These are phyloP conservation scores for Linnemannia zychae DNA, from an alignment of 192 early-diverging fungal species.

Conservation along the genomic window DNA sequence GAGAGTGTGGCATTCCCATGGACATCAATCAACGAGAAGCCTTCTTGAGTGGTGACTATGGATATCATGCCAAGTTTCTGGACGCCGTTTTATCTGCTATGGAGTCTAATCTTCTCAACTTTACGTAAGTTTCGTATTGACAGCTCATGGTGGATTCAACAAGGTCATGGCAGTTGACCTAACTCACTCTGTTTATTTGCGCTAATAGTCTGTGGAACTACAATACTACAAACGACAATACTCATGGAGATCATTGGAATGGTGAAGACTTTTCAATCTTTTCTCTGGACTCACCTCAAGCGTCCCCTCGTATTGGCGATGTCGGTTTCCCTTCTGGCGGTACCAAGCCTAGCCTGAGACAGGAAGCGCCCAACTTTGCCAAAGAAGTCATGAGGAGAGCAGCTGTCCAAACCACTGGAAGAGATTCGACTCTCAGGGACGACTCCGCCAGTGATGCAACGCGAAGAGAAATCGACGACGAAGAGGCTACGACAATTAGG, in stretches of 20 bases:
- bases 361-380: conserved; percentile 51
- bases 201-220: conserved; percentile 82
- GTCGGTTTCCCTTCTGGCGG: background rate
- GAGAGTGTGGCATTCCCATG: conserved; percentile 90
- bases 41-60: conserved; percentile 80
- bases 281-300: conserved; percentile 57
- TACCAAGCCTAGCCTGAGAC: conserved; percentile 22
- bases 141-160: background rate
- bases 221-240: conserved; percentile 84
- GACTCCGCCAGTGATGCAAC: conserved; percentile 13
- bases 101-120: conserved; percentile 82
- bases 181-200: background rate
- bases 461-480: background rate
- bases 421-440: background rate
- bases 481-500: conserved; percentile 7
- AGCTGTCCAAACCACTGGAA: conserved; percentile 21
- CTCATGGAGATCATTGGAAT: conserved; percentile 87
- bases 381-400: conserved; percentile 47
- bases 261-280: conserved; percentile 88
- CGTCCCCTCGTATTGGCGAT: background rate
- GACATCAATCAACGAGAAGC: conserved; percentile 84
- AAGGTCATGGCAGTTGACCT: background rate
- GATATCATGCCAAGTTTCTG: conserved; percentile 79
- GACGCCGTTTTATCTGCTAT: conserved; percentile 82
- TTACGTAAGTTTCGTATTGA: conserved; percentile 64